Base-by-base conservation (phyloP, 768 basidiomycete species). In the Hericium erinaceus region DNA sequence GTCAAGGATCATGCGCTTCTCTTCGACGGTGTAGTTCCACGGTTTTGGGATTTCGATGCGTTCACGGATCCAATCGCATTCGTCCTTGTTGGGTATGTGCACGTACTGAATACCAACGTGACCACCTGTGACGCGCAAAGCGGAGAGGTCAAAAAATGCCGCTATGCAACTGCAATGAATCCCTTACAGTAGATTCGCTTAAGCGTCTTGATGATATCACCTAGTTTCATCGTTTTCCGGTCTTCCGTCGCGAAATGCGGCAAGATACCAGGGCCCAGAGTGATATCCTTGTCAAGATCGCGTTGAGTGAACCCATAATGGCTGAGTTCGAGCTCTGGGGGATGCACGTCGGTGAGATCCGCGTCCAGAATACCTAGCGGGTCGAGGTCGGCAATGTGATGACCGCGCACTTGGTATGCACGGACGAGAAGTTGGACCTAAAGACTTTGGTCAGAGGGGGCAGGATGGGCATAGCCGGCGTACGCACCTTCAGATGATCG, bases 51-150 rank as follows among this genome's bases (percentile, higher is more conserved):
- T 85, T 72, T 99, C 97, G 48, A 98, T 79, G 58, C 97, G 90
- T 68, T 94, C 92, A 63, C 97, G 81, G 66, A 99, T 95, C 97
- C 97, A 99, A 73, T 99, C 95, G 68, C 97, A 99, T 69, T 99
- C 92, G 62, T 95, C 92, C 77, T 95, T 92, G 79, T 97, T 92
- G 26, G 95, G 92, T 59, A 99, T 99, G 73, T 99, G 97, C 49
- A 89, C 78, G 68, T 95, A 95, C 68, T 95, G 92, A 57, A 91
- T 86, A 55, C 92, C 92, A 60, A 95, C 77, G 57, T 88, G 85
- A 56, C 91, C 89, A 65, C 91, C 92, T 94, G 64, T 7, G 20
- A 48, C 38, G 15, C 37, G 16, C 9, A 22, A 51, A 53, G 56
- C 26, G 5, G 49, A 39, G 13, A 55, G 46, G 40, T 67, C 24